A percentile compares a stretch with the other conserved stretches of the same genome.
These are phyloP conservation scores for Jamesozyma lodderae DNA, from an alignment of 805 yeast species.

Conservation along the genomic window DNA sequence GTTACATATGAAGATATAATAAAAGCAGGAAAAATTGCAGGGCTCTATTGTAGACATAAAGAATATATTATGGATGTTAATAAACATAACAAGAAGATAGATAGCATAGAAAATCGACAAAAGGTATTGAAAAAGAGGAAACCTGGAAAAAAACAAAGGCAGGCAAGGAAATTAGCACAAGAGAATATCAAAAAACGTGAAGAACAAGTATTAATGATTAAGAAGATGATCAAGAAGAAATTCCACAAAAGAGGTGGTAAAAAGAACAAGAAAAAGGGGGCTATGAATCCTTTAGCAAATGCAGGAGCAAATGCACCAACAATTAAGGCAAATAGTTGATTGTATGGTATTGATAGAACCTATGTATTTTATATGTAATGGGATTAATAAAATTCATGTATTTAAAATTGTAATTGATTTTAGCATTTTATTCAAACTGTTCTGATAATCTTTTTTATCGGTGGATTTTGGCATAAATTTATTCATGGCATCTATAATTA, in stretches of 20 bases:
- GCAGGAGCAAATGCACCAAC: slow-evolving; percentile 9
- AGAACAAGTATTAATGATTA: slow-evolving; percentile 16
- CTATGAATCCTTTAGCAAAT: slow-evolving; percentile 14
- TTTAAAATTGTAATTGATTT: slow-evolving; percentile 15
- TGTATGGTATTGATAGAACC: neutral
- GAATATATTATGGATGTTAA: slow-evolving; percentile 13
- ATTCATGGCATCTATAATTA: slow-evolving; percentile 16
- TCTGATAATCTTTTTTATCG: slow-evolving; percentile 9
- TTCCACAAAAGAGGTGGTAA: slow-evolving; percentile 32
- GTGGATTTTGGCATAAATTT: slow-evolving; percentile 11
- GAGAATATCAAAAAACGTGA: slow-evolving; percentile 20
- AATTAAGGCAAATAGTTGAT: neutral
- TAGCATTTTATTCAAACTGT: slow-evolving; percentile 16
- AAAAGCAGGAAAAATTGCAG: neutral
- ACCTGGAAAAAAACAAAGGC: slow-evolving; percentile 29
- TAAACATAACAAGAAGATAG: slow-evolving; percentile 15
- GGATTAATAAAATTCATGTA: neutral
- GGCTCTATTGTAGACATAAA: slow-evolving; percentile 6
- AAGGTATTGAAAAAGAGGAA: slow-evolving; percentile 16
- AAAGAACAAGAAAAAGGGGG: slow-evolving; percentile 24
- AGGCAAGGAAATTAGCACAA: slow-evolving; percentile 20
- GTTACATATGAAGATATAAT: slow-evolving; percentile 14
- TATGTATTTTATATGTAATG: neutral
- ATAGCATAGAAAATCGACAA: slow-evolving; percentile 7
- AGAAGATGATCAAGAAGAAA: slow-evolving; percentile 25